These are phyloP conservation scores for Cutaneotrichosporon dermatis DNA, from an alignment of 1,284 basidiomycete species.

Conservation along the genomic window DNA sequence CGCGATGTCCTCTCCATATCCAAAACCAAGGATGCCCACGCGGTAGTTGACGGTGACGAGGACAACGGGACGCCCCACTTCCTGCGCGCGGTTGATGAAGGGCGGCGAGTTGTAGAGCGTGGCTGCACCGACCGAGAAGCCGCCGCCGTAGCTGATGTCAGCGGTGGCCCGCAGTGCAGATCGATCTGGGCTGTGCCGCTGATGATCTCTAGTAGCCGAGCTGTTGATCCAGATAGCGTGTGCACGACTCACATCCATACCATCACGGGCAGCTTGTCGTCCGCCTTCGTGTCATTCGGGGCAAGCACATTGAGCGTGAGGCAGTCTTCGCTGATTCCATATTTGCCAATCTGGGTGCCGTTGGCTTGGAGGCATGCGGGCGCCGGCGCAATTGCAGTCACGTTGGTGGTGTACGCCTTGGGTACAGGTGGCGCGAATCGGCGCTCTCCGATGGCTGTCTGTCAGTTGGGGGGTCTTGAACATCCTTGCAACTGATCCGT, in stretches of 20 bases:
- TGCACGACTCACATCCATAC: slow-evolving; percentile 27
- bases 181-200: too few species aligned
- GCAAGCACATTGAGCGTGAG: slow-evolving; percentile 47
- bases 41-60: slow-evolving; percentile 52
- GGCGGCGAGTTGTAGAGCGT: slow-evolving; percentile 22
- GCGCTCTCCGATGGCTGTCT: slow-evolving; percentile 50
- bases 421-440: slow-evolving; percentile 49
- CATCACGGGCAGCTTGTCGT: slow-evolving; percentile 38
- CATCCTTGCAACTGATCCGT: background rate
- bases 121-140: slow-evolving; percentile 26
- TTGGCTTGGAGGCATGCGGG: slow-evolving; percentile 36
- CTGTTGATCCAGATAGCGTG: too few species aligned
- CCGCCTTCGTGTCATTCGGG: slow-evolving; percentile 10
- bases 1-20: slow-evolving; percentile 33
- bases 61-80: slow-evolving; percentile 36
- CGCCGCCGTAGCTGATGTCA: slow-evolving; percentile 38
- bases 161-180: background rate
- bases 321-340: slow-evolving; percentile 47
- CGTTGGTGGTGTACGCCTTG: slow-evolving; percentile 23
- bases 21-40: slow-evolving; percentile 51
- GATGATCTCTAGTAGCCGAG: too few species aligned
- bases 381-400: slow-evolving; percentile 22
- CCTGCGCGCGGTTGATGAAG: slow-evolving; percentile 13
- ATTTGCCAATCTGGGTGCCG: slow-evolving; percentile 16
- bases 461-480: background rate